These are phyloP conservation scores for Vaccinium vitisidaea DNA, from an alignment of 148 eudicot species.

Conservation along the genomic window DNA sequence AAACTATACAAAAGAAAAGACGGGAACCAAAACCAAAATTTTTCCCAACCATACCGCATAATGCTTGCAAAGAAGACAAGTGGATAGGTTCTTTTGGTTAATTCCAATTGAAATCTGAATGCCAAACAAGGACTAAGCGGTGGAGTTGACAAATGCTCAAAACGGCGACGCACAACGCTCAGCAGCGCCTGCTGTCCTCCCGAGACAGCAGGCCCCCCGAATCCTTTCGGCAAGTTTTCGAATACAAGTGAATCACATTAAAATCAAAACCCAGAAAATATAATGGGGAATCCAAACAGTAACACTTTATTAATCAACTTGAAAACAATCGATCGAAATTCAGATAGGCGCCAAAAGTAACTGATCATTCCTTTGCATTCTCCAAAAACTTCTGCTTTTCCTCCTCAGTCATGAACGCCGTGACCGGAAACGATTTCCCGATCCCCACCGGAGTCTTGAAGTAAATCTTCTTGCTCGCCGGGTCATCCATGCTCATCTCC, in stretches of 20 bases:
- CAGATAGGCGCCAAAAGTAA: neutral
- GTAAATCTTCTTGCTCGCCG: conserved; percentile 43
- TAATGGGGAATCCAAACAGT: neutral
- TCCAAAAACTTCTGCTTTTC: conserved; percentile 46
- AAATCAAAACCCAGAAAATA: neutral
- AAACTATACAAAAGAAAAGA: too few relatives aligned
- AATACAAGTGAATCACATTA: neutral
- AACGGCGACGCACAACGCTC: too few relatives aligned
- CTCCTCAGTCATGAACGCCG: conserved; percentile 70
- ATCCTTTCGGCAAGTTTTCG: neutral
- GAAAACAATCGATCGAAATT: neutral
- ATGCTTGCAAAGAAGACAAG: too few relatives aligned
- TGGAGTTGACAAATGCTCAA: too few relatives aligned
- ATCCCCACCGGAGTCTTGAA: conserved; percentile 71
- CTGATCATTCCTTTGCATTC: conserved; percentile 11
- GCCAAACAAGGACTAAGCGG: too few relatives aligned
- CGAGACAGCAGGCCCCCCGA: too few relatives aligned
- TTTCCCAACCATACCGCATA: too few relatives aligned
- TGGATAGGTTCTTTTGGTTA: too few relatives aligned
- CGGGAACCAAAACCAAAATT: too few relatives aligned
- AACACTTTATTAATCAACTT: neutral
- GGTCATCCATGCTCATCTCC: conserved; percentile 68
- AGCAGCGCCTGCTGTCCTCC: too few relatives aligned
- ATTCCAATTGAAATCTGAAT: too few relatives aligned
- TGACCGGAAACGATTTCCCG: conserved; percentile 61